Evolutionary conservation across 1,139 yeast species (phyloP).

Genomic region (Debaryomyces subglobosus): DNA sequence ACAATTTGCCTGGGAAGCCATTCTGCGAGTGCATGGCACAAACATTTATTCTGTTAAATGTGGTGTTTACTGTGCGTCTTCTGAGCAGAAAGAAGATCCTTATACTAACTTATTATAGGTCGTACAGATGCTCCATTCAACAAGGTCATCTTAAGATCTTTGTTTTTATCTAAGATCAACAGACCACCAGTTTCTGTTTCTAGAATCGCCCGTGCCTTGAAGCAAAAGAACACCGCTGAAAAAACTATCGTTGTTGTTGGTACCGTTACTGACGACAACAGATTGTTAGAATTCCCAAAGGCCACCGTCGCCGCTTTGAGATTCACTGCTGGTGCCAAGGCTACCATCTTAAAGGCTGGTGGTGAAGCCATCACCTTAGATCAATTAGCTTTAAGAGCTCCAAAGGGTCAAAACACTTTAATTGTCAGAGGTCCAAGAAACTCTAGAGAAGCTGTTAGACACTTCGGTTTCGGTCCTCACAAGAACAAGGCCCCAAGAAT

Average conservation of each 20-base stretch:
- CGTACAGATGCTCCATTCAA: constrained; percentile 99
- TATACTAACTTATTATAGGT: constrained; percentile 63
- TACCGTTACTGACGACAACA: constrained; percentile 97
- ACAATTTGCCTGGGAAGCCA: neutral
- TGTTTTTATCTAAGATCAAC: constrained; percentile 98
- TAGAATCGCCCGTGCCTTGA: constrained; percentile 83
- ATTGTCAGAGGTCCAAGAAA: constrained; percentile 98
- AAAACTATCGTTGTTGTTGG: constrained; percentile 98
- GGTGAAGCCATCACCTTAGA: constrained; percentile 99
- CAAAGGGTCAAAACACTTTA: constrained; percentile 98
- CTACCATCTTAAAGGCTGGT: constrained; percentile 96
- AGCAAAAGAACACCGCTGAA: constrained; percentile 81
- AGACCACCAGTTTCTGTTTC: constrained; percentile 99
- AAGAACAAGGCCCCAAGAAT: constrained; percentile 99
- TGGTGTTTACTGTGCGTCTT: constrained; percentile 51
- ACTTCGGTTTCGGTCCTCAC: constrained; percentile 99
- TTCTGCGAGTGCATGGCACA: constrained; percentile 63
- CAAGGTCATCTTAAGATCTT: constrained; percentile 92
- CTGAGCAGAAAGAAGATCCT: constrained; percentile 53
- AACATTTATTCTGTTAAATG: constrained; percentile 14
- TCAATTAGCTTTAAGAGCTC: constrained; percentile 98
- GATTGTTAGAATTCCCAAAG: constrained; percentile 94
- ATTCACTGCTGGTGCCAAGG: constrained; percentile 99
- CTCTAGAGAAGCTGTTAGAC: constrained; percentile 99
- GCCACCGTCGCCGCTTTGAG: constrained; percentile 98